Base-by-base conservation (phyloP, 169 alveolate genomes). In the Cryptosporidium tyzzeri region DNA sequence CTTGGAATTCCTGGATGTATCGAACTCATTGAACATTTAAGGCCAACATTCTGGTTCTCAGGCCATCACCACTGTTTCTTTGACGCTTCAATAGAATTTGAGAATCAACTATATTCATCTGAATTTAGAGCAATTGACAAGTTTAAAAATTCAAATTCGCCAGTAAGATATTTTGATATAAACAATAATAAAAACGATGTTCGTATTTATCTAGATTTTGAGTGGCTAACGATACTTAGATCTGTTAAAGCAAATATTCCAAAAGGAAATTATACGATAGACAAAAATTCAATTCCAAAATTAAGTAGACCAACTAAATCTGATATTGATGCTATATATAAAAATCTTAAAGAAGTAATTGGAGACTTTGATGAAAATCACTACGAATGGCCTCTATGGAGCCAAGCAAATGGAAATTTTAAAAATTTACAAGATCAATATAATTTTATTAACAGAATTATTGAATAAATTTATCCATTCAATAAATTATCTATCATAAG, bases 61-160 rank as follows among this genome's bases (percentile, higher is more conserved):
- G 96, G 95, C 0, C 97, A 95, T 84, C 85, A 93, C 85, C 97
- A 95, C 85, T 94, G 93, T 23, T 92, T 92, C 74, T 95, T 92
- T 86, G 75, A 92, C 12, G 94, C 95, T 23, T 80, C 89, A 3
- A 41, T 80, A 8, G 53, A 69, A 23, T 62, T 80, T 59, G 68
- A 80, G 41, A 80, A 41, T 33, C 62, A 59, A 5, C 16, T 33
- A 29, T 44, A 48, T 53, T 59, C 89, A n/a, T 41, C 75, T 8
- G 89, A 80, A 48, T 80, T 80, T 59, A 80, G 89, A 62, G 89
- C 89, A 62, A 80, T 80, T 23, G 89, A 80, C 45, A 80, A 80
- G 44, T 80, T 61, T 62, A 80, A 80, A 48, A 59, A 37, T 29
- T 80, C 37, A 18, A 37, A 33, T 44, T 80, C 69, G 4, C 55